Base-by-base conservation (phyloP, 306 rosid genomes). In the Hippophae rhamnoides region DNA sequence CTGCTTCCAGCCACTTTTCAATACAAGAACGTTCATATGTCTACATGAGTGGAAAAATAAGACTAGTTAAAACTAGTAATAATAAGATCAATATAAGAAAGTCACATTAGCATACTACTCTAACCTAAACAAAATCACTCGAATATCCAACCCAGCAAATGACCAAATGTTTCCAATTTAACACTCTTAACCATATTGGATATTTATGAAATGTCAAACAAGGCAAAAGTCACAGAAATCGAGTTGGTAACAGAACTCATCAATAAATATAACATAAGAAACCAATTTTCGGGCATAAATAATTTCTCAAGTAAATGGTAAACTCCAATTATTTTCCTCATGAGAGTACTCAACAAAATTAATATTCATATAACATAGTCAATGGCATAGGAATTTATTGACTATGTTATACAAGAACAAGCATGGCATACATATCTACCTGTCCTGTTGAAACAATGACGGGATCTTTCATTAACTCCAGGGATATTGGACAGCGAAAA, bases 361-460 rank as follows among this genome's bases (percentile, higher is more conserved):
- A 31, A 31, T 31, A 31, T 31, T 31, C 38, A 31, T 31, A 31
- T 31, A 31, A 31, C 38, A 31, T 31, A 31, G 38, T 2, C 38
- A 31, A 31, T 31, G 62, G 47, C 66, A 53, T 48, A 41, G 51
- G 45, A 13, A 55, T 40, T 56, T 54, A 41, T 41, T 54, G 41
- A 55, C 43, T 43, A 68, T 9, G 58, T 72, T 12, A 44, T 45
- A 7, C 58, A 43, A 70, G 66, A 62, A 72, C 55, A 56, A 69
- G 43, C 41, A 61, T 50, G 57, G 47, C 64, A 47, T 45, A 64
- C 54, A 62, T 62, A 61, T 63, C 69, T 80, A 93, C 99, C 97
- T 93, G 99, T 74, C 99, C 99, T 8, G 99, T 93, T 56, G 99
- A 93, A 69, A 93, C 97, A 76, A 93, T 93, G 66, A 93, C 94